Percentiles rank a stretch among this genome's conserved stretches.
phyloP scores from a whole-genome alignment of 139 green algal species.

The Choricystis sp. region DNA sequence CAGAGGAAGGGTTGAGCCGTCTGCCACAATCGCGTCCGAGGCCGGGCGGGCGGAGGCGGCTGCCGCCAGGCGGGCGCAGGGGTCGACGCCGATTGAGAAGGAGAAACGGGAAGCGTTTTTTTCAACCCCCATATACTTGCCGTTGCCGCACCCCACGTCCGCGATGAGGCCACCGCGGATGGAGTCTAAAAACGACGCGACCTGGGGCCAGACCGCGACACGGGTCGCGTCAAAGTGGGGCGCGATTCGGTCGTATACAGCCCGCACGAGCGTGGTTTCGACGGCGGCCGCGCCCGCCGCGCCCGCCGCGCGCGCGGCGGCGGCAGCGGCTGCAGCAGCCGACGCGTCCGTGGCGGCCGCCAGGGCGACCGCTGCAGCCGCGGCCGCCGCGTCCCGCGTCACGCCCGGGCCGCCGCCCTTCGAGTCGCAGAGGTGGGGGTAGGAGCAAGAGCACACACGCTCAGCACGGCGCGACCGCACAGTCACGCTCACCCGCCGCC shows the following conservation, averaged over 20 bases:
- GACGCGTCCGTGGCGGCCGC: no score
- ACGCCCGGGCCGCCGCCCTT: not conserved
- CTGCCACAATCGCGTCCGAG: conserved; percentile 67
- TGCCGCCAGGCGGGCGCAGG: not conserved
- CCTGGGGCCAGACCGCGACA: conserved; percentile 80
- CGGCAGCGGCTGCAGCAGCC: no score
- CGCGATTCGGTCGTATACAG: conserved; percentile 92
- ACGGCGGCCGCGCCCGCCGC: not conserved
- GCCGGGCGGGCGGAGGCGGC: not conserved
- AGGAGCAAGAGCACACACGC: not conserved
- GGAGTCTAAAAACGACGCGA: conserved; percentile 63
- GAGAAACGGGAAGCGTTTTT: no score
- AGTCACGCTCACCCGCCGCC: conserved; percentile 66
- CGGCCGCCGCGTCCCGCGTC: not conserved
- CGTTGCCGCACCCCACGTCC: conserved; percentile 95
- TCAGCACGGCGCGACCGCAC: conserved; percentile 49
- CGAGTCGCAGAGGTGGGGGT: not conserved
- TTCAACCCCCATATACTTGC: conserved; percentile 93
- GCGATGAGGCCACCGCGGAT: conserved; percentile 56
- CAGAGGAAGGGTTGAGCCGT: conserved; percentile 65
- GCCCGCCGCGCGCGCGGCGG: no score
- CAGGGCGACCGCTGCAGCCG: no score
- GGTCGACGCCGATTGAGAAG: not conserved
- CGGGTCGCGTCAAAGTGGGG: conserved; percentile 86
- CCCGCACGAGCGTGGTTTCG: not conserved